Evolutionary conservation across 345 rosid species (phyloP).

Genomic region (Linum tenue): DNA sequence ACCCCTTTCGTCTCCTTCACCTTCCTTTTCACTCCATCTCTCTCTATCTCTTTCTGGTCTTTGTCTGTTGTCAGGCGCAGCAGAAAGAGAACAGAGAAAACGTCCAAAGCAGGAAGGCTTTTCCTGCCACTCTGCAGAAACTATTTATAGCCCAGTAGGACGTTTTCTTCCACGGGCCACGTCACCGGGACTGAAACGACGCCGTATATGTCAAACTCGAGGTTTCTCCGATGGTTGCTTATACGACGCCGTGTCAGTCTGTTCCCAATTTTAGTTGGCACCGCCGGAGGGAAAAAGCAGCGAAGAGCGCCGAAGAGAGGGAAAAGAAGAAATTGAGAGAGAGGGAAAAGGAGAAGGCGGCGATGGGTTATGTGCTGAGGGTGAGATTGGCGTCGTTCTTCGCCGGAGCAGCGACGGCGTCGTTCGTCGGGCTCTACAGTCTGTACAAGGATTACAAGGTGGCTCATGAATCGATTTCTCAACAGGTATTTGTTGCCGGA

Average conservation of each 20-base stretch:
- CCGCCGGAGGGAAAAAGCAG: not conserved
- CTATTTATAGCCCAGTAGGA: not conserved
- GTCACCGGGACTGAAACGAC: not conserved
- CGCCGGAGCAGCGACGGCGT: slow-evolving; percentile 82
- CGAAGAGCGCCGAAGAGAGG: not conserved
- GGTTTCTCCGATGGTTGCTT: not conserved
- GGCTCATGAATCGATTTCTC: slow-evolving; percentile 72
- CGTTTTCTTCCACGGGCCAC: not conserved
- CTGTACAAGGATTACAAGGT: slow-evolving; percentile 78
- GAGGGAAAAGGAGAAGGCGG: slow-evolving; percentile 15
- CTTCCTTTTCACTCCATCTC: not conserved
- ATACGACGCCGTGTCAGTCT: not conserved
- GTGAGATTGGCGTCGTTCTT: slow-evolving; percentile 93
- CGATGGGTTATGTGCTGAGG: slow-evolving; percentile 79
- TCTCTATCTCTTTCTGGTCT: not conserved
- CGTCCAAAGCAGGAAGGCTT: not conserved
- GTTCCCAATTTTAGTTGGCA: not conserved
- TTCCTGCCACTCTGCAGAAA: too few relatives aligned
- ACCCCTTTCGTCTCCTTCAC: not conserved
- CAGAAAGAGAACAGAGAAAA: not conserved
- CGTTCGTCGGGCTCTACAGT: slow-evolving; percentile 55
- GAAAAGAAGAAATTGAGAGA: not conserved
- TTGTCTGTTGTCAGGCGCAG: not conserved
- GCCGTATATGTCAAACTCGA: not conserved
- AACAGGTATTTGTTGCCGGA: slow-evolving; percentile 36